Base-by-base conservation (phyloP, 345 rosid species). In the Moringa oleifera region DNA sequence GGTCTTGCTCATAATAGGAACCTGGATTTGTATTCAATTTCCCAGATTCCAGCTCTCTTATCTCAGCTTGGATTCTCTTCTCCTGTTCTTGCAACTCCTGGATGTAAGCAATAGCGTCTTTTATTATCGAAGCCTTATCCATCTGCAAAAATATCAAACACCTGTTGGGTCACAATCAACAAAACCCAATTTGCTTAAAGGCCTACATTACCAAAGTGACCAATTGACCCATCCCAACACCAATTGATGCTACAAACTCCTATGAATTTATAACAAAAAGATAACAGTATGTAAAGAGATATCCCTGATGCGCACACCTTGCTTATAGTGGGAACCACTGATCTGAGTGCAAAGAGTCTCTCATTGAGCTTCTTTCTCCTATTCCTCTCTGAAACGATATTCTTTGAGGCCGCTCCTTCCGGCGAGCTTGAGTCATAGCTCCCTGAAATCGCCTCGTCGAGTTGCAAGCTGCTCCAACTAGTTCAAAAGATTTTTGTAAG, bases 121-220 rank as follows among this genome's bases (percentile, higher is more conserved):
- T 94, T 62, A 94, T 80, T 69, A 94, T 94, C n/a, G 99, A 94
- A 18, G 99, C 99, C 80, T 88, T 94, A 66, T 94, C 99, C 99
- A 94, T 94, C 99, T 94, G 65, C 19, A 55, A 63, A 10, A 53
- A 53, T 53, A n/a, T 0, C 24, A 21, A 53, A 53, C 15, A 24
- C 23, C 25, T 7, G 23, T 11, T 11, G 5, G 37, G 5, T 33
- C 37, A 53, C 6, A 23, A 59, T 24, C 13, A 23, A 25, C 2
- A 6, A 69, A 61, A 57, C 12, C 20, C 37, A 33, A 4, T 5
- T 33, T 11, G 37, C 6, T 7, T 21, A 51, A 16, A 4, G 28
- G n/a, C n/a, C n/a, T n/a, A n/a, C n/a, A n/a, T n/a, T n/a, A n/a
- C n/a, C n/a, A n/a, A n/a, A n/a, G n/a, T n/a, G n/a, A n/a, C n/a